Evolutionary conservation across 2,329 filamentous ascomycete genomes (phyloP).

Genomic region (Xylariaceae sp.): DNA sequence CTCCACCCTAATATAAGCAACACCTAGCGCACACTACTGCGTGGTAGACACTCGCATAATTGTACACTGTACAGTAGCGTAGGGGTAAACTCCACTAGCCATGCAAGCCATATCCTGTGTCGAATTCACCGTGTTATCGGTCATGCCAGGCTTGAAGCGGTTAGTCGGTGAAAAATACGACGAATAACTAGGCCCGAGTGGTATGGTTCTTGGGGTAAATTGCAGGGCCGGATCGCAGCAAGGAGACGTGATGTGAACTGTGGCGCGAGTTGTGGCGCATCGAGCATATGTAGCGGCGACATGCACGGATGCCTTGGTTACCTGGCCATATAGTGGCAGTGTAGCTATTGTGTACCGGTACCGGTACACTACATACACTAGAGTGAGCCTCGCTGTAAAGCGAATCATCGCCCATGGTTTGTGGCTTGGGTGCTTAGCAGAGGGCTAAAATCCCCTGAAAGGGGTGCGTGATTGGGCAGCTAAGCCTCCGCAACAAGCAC

Average conservation of each 20-base stretch:
- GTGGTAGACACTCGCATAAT: background rate
- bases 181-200: background rate
- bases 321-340: too few relatives aligned
- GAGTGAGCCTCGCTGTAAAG: too few relatives aligned
- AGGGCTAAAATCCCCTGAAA: background rate
- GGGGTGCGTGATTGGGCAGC: constrained; percentile 6
- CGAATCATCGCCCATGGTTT: background rate
- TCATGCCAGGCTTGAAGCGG: constrained; percentile 6
- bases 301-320: too few relatives aligned
- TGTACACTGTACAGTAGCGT: background rate
- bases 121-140: background rate
- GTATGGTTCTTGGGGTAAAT: background rate
- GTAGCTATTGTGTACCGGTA: too few relatives aligned
- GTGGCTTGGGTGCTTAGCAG: background rate
- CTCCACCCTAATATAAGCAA: background rate
- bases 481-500: constrained; percentile 11
- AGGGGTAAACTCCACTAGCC: background rate
- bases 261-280: background rate
- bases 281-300: too few relatives aligned
- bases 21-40: too few relatives aligned
- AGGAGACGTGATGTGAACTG: background rate
- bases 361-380: too few relatives aligned
- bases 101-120: background rate
- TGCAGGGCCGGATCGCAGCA: constrained; percentile 6
- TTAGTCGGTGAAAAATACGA: constrained; percentile 4